phyloP scores from a whole-genome alignment of 1,284 basidiomycete species.

The Trichosporon faecale region DNA sequence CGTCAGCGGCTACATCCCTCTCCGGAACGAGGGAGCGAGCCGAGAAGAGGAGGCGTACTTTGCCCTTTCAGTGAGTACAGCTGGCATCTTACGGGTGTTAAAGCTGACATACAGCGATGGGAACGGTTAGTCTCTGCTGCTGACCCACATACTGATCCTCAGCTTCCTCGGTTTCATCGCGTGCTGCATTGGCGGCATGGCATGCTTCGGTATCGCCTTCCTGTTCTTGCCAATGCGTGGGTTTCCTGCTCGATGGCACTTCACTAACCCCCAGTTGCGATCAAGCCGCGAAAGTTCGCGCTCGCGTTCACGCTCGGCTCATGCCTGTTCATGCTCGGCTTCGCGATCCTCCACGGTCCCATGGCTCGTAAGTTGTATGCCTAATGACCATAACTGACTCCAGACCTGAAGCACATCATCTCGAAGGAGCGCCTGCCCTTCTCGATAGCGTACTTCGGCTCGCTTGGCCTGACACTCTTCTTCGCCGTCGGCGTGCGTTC shows the following conservation, averaged over 20 bases:
- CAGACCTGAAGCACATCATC: constrained; percentile 79
- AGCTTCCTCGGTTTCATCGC: constrained; percentile 91
- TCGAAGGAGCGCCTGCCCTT: constrained; percentile 84
- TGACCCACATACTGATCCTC: neutral
- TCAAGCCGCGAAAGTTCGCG: constrained; percentile 84
- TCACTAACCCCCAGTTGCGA: constrained; percentile 55
- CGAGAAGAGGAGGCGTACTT: constrained; percentile 98
- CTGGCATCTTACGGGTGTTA: neutral
- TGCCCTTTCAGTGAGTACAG: constrained; percentile 69
- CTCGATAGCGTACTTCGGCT: constrained; percentile 75
- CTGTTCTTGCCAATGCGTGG: constrained; percentile 72
- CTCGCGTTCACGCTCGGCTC: constrained; percentile 67
- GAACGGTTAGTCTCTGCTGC: constrained; percentile 35
- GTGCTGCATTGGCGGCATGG: constrained; percentile 81
- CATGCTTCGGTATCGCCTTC: constrained; percentile 95
- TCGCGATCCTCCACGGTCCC: constrained; percentile 59
- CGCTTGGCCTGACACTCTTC: constrained; percentile 77
- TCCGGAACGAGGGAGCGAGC: constrained; percentile 73
- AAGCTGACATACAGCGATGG: constrained; percentile 37
- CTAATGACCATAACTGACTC: constrained; percentile 6
- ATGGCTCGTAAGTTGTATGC: constrained; percentile 41
- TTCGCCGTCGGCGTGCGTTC: constrained; percentile 78
- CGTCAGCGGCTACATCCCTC: constrained; percentile 73
- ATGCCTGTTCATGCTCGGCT: constrained; percentile 40
- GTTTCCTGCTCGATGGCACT: constrained; percentile 10